A percentile compares a stretch with the other conserved stretches of the same genome.
Evolutionary conservation across 495 filamentous ascomycete genomes (phyloP).

Genomic region (Usnea hakonensis): DNA sequence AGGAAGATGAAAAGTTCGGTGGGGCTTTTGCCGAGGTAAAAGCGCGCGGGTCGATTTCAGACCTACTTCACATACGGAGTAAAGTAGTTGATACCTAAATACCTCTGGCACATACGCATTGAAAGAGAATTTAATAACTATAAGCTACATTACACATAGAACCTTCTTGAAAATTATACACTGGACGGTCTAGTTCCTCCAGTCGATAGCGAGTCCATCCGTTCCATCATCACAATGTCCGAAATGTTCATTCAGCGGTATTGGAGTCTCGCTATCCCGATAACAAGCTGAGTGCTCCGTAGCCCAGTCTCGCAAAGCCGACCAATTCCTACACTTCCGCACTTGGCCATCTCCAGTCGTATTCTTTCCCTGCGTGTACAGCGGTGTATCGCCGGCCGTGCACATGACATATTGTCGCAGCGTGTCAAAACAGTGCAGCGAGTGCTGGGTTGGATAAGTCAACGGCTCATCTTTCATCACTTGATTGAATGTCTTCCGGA

Average conservation of each 20-base stretch:
- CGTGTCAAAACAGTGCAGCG: slow-evolving; percentile 20
- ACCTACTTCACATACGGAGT: too few species aligned
- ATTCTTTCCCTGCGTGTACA: slow-evolving; percentile 19
- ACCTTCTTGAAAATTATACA: too few species aligned
- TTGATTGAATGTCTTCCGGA: neutral
- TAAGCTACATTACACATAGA: too few species aligned
- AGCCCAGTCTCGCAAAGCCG: slow-evolving; percentile 15
- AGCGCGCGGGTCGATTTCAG: too few species aligned
- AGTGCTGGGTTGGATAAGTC: neutral
- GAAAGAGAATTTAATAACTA: too few species aligned
- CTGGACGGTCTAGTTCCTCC: too few species aligned
- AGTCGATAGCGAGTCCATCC: slow-evolving; percentile 14
- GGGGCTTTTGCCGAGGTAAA: too few species aligned
- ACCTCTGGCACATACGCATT: too few species aligned
- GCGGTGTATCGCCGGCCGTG: slow-evolving; percentile 11
- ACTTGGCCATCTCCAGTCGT: slow-evolving; percentile 19
- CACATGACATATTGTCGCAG: slow-evolving; percentile 17
- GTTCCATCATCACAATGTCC: slow-evolving; percentile 20
- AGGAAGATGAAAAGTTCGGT: too few species aligned
- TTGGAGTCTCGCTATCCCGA: slow-evolving; percentile 8
- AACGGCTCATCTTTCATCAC: neutral
- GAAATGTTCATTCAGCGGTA: slow-evolving; percentile 20
- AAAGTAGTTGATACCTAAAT: too few species aligned
- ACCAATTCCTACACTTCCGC: slow-evolving; percentile 18
- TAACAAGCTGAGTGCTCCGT: slow-evolving; percentile 20